Evolutionary conservation across 441 rosid species (phyloP).

Genomic region (Adansonia grandidieri): DNA sequence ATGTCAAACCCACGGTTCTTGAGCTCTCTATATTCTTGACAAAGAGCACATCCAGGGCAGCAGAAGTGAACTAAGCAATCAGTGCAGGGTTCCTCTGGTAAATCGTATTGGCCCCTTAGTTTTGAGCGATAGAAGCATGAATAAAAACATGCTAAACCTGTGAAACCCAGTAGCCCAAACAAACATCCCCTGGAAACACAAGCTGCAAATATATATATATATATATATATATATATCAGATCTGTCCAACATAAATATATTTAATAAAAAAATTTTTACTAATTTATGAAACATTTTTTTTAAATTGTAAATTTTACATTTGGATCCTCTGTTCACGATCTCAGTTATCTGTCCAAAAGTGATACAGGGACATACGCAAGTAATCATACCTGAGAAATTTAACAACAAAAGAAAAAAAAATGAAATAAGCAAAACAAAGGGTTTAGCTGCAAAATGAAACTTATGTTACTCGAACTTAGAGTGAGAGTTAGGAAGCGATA

Average conservation of each 20-base stretch:
- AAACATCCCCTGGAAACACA: conserved; percentile 40
- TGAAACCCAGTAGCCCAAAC: conserved; percentile 35
- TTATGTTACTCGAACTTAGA: no score
- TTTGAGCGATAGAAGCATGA: conserved; percentile 55
- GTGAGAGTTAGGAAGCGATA: no score
- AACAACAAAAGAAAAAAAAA: background rate
- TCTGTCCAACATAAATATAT: no score
- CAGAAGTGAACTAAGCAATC: conserved; percentile 61
- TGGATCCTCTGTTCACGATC: conserved; percentile 40
- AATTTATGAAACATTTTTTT: background rate
- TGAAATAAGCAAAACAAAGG: background rate
- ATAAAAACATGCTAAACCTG: conserved; percentile 41
- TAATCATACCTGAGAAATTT: conserved; percentile 37
- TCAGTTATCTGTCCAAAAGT: conserved; percentile 53
- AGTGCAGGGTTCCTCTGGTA: conserved; percentile 53
- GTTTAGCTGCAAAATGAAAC: background rate
- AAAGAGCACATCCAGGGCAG: conserved; percentile 53
- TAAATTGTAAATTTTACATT: conserved; percentile 6
- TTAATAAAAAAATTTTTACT: no score
- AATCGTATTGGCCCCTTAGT: conserved; percentile 50
- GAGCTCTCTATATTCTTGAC: conserved; percentile 70
- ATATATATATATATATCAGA: no score
- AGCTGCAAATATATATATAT: conserved; percentile 28
- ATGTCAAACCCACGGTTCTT: conserved; percentile 53
- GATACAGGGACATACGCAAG: conserved; percentile 53